Base-by-base conservation (phyloP, 1,284 basidiomycete genomes). In the Neolentinus lepideus region DNA sequence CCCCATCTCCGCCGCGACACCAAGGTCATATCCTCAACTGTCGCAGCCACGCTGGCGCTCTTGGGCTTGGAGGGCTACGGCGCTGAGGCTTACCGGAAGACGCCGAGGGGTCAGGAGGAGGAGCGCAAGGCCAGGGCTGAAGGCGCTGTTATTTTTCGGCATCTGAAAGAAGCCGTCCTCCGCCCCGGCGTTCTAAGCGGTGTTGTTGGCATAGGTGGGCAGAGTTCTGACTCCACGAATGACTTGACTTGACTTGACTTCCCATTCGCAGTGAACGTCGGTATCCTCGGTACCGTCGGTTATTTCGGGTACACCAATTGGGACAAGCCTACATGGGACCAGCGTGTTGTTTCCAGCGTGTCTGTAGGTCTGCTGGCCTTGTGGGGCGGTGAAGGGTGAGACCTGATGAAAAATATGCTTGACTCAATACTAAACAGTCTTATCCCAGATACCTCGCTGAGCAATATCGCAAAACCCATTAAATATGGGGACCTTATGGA, bases 271-370 rank as follows among this genome's bases (percentile, higher is more conserved):
- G 84, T 88, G 58, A 93, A 93, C 66, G 68, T 85, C 2, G 84
- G 78, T 12, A 68, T 92, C 19, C 64, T 92, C 25, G 84, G 85
- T 10, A 71, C 80, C 2, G 72, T 91, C 27, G 85, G 86, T 1
- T 93, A 86, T 69, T 72, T 82, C 57, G 78, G 80, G 0, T 90
- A 89, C 71, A 66, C 71, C 55, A 77, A 91, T 69, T 92, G 90
- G 88, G 71, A 84, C 52, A 69, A 71, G 56, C 80, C 80, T 12
- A 68, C 66, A 2, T 93, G 90, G 90, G 88, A 93, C 68, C 74
- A 80, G 59, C 77, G 84, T 19, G 68, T 77, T 10, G 79, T 93
- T 6, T 83, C 83, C 22, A 80, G 80, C 8, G 72, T 88, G 26
- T 75, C 81, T 9, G 78, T 83, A 52, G 88, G 86, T 14, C 68